Evolutionary conservation across 306 rosid genomes (phyloP).

Genomic region (Cotoneaster glaucophyllus): DNA sequence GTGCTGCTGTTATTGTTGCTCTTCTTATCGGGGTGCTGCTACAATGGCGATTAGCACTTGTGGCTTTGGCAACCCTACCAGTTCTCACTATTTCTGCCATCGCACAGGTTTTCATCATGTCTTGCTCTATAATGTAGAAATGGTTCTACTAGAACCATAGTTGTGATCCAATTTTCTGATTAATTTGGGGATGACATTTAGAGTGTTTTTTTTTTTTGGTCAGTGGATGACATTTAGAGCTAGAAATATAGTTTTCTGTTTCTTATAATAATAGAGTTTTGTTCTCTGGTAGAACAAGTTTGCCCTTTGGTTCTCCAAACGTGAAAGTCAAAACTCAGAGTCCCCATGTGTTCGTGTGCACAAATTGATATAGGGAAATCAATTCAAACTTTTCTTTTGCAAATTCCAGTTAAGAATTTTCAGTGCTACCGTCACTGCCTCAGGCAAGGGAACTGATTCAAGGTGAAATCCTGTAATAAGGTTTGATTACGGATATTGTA

Average conservation of each 20-base stretch:
- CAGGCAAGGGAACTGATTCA: not conserved
- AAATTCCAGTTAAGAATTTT: not conserved
- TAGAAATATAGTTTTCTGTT: not conserved
- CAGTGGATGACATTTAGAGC: not conserved
- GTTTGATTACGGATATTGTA: not conserved
- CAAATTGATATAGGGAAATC: not conserved
- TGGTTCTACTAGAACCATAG: not conserved
- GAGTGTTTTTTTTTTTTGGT: too few relatives aligned
- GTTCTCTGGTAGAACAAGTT: not conserved
- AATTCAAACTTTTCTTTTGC: not conserved
- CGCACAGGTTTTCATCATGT: conserved; percentile 78
- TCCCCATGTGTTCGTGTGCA: not conserved
- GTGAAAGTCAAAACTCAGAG: not conserved
- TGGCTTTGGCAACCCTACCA: conserved; percentile 95
- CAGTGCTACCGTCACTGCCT: not conserved
- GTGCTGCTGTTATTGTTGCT: conserved; percentile 94
- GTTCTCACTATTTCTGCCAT: conserved; percentile 82
- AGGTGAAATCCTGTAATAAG: not conserved
- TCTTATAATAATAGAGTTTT: not conserved
- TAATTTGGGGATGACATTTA: not conserved
- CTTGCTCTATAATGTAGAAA: not conserved
- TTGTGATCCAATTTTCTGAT: not conserved
- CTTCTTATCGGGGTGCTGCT: conserved; percentile 80
- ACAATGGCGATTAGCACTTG: conserved; percentile 93
- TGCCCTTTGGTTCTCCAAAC: not conserved